These are phyloP conservation scores for Epichloe sp. DNA, from an alignment of 2,329 filamentous ascomycete species.

Conservation along the genomic window DNA sequence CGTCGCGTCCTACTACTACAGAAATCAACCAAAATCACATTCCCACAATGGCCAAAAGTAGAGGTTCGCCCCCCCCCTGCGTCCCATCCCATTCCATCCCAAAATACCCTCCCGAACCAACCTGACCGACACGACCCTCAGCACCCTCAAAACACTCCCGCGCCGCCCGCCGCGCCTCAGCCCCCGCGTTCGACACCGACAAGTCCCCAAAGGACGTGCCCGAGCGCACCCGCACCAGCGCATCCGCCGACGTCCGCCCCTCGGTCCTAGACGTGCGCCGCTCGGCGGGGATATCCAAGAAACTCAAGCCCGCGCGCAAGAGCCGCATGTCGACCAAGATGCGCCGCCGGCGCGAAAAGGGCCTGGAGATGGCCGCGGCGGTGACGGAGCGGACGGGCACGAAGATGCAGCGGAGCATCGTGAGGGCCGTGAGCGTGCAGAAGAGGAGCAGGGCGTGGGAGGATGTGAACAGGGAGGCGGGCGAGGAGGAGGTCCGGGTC, in stretches of 20 bases:
- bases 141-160: conserved; percentile 58
- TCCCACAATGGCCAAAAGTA: conserved; percentile 9
- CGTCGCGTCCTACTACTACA: no score
- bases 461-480: conserved; percentile 35
- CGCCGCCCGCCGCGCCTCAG: conserved; percentile 58
- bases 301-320: conserved; percentile 44
- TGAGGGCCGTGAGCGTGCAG: conserved; percentile 32
- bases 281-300: conserved; percentile 54
- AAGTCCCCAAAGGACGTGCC: conserved; percentile 51
- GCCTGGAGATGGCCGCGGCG: conserved; percentile 45
- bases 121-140: conserved; percentile 16
- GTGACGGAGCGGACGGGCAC: conserved; percentile 43
- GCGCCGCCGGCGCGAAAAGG: conserved; percentile 41
- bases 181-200: conserved; percentile 57
- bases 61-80: neutral
- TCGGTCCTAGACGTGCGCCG: conserved; percentile 59
- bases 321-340: conserved; percentile 41
- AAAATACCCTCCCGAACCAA: no score
- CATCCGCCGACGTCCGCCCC: conserved; percentile 29
- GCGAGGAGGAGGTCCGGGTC: conserved; percentile 9
- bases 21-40: neutral
- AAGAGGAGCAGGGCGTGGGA: conserved; percentile 43
- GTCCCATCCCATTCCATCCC: neutral
- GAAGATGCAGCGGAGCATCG: conserved; percentile 44
- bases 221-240: conserved; percentile 12